phyloP scores from a whole-genome alignment of 306 rosid species.

The Quercus ilex region DNA sequence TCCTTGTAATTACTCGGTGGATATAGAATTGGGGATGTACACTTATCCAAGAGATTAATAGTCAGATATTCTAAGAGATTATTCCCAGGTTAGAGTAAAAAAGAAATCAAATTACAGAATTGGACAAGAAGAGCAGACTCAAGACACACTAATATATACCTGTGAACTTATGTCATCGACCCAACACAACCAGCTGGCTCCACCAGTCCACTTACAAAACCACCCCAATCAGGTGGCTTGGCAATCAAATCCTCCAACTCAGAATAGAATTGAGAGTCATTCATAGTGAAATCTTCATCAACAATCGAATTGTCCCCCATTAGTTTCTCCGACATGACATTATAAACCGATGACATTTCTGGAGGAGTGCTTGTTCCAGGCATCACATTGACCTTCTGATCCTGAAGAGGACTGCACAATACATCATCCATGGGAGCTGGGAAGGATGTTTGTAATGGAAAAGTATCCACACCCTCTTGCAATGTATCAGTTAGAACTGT shows the following conservation, averaged over 20 bases:
- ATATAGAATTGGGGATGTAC: too few relatives aligned
- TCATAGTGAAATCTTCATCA: constrained; percentile 50
- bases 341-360: constrained; percentile 42
- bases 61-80: too few relatives aligned
- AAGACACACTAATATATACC: constrained; percentile 18
- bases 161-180: constrained; percentile 19
- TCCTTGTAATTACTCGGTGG: too few relatives aligned
- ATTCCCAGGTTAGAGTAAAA: too few relatives aligned
- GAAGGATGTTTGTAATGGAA: constrained; percentile 13
- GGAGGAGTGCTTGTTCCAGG: constrained; percentile 5
- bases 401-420: constrained; percentile 24
- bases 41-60: too few relatives aligned
- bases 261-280: constrained; percentile 61
- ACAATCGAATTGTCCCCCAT: constrained; percentile 31
- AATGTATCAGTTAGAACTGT: constrained; percentile 33
- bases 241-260: constrained; percentile 78
- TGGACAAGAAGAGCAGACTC: background rate
- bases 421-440: constrained; percentile 27
- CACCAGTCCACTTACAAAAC: constrained; percentile 46
- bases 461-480: constrained; percentile 19
- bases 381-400: constrained; percentile 11
- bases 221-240: constrained; percentile 64
- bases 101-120: background rate
- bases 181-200: constrained; percentile 55
- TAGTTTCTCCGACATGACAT: constrained; percentile 49